A percentile compares a stretch with the other conserved stretches of the same genome.
Evolutionary conservation across 176 grass and related monocot species (phyloP).

Genomic region (Oryza nivara): DNA sequence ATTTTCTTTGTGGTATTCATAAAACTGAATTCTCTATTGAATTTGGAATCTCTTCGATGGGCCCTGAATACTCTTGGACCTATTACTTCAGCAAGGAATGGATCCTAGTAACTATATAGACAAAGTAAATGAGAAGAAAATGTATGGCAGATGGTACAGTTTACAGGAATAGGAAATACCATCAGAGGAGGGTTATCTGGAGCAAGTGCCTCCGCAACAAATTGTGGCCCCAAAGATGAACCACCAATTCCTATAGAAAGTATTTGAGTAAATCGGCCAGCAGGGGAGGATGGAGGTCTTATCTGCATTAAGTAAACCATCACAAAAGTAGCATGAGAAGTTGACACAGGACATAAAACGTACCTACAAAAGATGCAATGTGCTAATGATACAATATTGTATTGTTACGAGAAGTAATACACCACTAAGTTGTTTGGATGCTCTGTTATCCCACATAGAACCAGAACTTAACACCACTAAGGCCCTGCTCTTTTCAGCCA

Average conservation of each 20-base stretch:
- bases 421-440: background rate
- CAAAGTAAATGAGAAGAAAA: background rate
- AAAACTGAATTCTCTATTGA: background rate
- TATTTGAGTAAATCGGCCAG: conserved; percentile 88
- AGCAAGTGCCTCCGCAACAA: conserved; percentile 95
- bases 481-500: too few species aligned
- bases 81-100: background rate
- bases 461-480: background rate
- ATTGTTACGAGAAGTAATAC: background rate
- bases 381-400: background rate
- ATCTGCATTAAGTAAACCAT: conserved; percentile 63
- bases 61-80: background rate
- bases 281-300: conserved; percentile 70
- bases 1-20: background rate
- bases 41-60: background rate
- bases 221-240: conserved; percentile 91
- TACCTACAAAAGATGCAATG: conserved; percentile 22
- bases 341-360: background rate
- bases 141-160: background rate
- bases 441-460: background rate
- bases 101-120: background rate
- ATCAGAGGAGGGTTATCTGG: conserved; percentile 94
- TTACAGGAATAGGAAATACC: conserved; percentile 44
- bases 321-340: background rate
- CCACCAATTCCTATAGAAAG: conserved; percentile 98